Evolutionary conservation across 2,329 filamentous ascomycete species (phyloP), one percentile per base, ranked within the genome.

Genomic region (Achaetomium macrosporum): DNA sequence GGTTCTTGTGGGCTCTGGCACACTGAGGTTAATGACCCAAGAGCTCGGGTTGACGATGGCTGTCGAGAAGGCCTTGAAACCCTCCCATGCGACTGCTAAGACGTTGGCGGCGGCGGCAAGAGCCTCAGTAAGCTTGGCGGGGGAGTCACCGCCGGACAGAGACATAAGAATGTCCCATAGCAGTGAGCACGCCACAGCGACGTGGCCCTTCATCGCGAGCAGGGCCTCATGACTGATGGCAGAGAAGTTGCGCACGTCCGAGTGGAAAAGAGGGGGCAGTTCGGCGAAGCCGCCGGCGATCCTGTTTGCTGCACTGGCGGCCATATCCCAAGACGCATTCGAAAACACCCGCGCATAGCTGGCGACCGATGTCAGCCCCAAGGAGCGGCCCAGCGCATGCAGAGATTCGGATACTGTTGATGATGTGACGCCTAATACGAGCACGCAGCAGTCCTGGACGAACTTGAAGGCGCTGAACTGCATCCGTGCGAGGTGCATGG

Each of bases 381-480:
- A 49, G 29, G 67, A 42, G 6, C 63, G 48, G 16, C 71, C 65
- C 8, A 70, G 63, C 25, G 72, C 50, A 17, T 71, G 41, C 25
- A 68, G 53, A 7, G 70, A 66, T 37, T 73, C 61, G 43, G 65
- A 65, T 3, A 59, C 17, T 4, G 51, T 29, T 16, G 69, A 78
- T 2, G 71, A 80, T 1, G 73, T 66, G 4, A 77, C 72, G 2
- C 85, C 87, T 17, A 82, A 72, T 31, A 82, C 64, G 37, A 88
- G 78, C n/a, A 93, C 76, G 3, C 78, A 77, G 5, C 82, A 71
- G 65, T 97, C 92, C 57, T 95, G 86, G 30, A 90, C 68, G 42
- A 95, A 76, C 63, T 90, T 90, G n/a, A 87, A 87, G 39, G 84
- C 67, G 50, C 83, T 81, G 41, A 91, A 88, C 10, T 90, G 66